These are phyloP conservation scores for Scorias spongiosa DNA, from an alignment of 2,329 filamentous ascomycete genomes.

Conservation along the genomic window DNA sequence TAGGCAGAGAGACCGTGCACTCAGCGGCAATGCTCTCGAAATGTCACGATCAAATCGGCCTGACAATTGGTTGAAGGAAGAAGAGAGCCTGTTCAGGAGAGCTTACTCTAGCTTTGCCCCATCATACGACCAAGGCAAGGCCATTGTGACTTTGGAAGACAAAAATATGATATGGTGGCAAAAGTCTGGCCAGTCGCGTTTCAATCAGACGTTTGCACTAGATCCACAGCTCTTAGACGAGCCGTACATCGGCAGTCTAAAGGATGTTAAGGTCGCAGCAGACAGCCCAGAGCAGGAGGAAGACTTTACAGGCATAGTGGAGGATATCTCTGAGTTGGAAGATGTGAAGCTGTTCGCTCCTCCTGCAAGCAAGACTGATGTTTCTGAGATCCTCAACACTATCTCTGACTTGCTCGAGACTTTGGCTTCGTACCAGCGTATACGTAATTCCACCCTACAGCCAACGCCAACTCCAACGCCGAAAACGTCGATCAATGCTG, in stretches of 20 bases:
- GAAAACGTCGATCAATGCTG: constrained; percentile 37
- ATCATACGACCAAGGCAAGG: constrained; percentile 55
- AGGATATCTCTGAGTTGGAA: constrained; percentile 12
- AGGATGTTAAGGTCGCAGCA: constrained; percentile 5
- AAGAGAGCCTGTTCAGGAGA: constrained; percentile 60
- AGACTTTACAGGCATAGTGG: constrained; percentile 15
- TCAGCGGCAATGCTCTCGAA: constrained; percentile 50
- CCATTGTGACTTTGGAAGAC: constrained; percentile 51
- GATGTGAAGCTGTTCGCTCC: constrained; percentile 6
- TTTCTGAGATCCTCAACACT: constrained; percentile 44
- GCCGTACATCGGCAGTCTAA: constrained; percentile 12
- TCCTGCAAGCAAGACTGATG: constrained; percentile 20
- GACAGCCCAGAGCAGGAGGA: constrained; percentile 4
- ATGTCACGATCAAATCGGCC: constrained; percentile 14
- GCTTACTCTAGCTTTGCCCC: constrained; percentile 72
- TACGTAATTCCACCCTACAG: constrained; percentile 55
- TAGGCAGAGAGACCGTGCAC: constrained; percentile 56
- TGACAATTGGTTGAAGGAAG: constrained; percentile 37
- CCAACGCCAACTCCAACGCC: constrained; percentile 34
- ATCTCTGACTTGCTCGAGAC: constrained; percentile 65
- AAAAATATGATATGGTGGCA: constrained; percentile 66
- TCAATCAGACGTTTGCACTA: constrained; percentile 47
- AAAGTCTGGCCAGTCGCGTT: constrained; percentile 48
- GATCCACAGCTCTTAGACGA: constrained; percentile 27
- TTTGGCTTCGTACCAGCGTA: constrained; percentile 62